Conservation (phyloP, 176 grass and related monocot species). For the Eragrostis curvula region DNA sequence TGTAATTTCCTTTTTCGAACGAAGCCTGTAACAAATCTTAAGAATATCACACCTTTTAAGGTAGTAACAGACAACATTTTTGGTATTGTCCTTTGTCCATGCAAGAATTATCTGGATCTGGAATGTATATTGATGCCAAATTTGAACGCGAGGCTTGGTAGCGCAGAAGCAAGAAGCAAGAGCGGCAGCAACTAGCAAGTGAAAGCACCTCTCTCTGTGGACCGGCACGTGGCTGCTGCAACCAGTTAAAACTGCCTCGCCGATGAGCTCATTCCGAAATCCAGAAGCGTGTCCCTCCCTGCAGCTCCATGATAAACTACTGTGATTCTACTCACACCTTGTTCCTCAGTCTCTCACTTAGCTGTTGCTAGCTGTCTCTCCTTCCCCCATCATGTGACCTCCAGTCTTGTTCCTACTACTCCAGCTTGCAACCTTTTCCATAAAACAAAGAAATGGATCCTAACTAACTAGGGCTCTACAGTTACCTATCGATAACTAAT, state of each 20-base stretch:
- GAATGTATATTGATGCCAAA: constrained; percentile 30
- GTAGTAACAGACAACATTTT: too few species aligned
- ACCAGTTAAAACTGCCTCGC: not conserved
- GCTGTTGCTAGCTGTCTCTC: constrained; percentile 95
- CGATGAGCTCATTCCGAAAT: constrained; percentile 33
- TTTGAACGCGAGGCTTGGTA: not conserved
- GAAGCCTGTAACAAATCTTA: not conserved
- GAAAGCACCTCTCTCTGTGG: not conserved
- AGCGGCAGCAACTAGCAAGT: not conserved
- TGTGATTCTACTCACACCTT: not conserved
- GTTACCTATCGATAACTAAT: not conserved
- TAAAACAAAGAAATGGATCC: not conserved
- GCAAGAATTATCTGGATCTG: constrained; percentile 25
- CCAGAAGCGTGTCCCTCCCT: constrained; percentile 9
- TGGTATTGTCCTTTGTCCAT: not conserved
- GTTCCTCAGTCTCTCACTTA: constrained; percentile 42
- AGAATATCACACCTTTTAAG: not conserved
- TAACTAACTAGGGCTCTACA: not conserved
- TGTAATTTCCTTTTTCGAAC: too few species aligned
- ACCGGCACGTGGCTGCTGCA: constrained; percentile 35
- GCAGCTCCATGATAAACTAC: constrained; percentile 31
- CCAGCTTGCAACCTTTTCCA: not conserved
- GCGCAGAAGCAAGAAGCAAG: not conserved
- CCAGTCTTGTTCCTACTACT: constrained; percentile 16
- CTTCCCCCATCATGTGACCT: constrained; percentile 68